Percentiles rank a stretch among this genome's conserved stretches.
phyloP scores from a whole-genome alignment of 345 rosid species.

The Noccaea caerulescens region DNA sequence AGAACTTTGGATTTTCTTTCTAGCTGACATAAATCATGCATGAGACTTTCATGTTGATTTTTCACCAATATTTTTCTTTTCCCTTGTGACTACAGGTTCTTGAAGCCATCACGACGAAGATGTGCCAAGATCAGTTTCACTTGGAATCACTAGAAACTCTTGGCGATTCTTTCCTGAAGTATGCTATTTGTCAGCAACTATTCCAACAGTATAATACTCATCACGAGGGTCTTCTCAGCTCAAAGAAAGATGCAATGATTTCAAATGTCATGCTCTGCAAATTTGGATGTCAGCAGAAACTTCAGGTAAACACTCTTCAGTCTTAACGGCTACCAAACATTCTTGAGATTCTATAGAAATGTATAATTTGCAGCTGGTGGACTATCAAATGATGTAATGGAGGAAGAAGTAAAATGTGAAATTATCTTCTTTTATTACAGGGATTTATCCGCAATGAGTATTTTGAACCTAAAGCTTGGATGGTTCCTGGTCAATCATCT shows the following conservation, averaged over 20 bases:
- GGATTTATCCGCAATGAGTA: conserved; percentile 78
- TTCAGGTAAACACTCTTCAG: conserved; percentile 59
- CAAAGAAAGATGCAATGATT: conserved; percentile 61
- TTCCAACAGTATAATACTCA: conserved; percentile 54
- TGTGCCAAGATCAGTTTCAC: conserved; percentile 77
- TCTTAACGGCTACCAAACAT: not conserved
- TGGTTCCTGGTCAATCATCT: conserved; percentile 64
- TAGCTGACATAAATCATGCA: not conserved
- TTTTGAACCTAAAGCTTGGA: conserved; percentile 78
- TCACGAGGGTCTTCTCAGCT: conserved; percentile 86
- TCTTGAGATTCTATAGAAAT: conserved; percentile 4
- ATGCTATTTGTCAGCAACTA: conserved; percentile 74
- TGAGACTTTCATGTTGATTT: not conserved
- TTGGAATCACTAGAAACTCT: conserved; percentile 91
- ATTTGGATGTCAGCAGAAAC: conserved; percentile 68
- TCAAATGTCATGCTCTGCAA: conserved; percentile 73
- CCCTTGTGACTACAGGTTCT: conserved; percentile 54
- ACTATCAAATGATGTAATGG: not conserved
- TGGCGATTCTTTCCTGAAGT: conserved; percentile 93
- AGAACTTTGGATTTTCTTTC: conserved; percentile 3
- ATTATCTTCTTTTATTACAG: conserved; percentile 43
- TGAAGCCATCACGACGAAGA: conserved; percentile 87
- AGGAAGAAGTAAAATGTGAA: not conserved
- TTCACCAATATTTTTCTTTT: conserved; percentile 16
- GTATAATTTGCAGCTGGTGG: not conserved